Conservation (phyloP, 2,329 filamentous ascomycete species). For the Gyromitra esculenta region DNA sequence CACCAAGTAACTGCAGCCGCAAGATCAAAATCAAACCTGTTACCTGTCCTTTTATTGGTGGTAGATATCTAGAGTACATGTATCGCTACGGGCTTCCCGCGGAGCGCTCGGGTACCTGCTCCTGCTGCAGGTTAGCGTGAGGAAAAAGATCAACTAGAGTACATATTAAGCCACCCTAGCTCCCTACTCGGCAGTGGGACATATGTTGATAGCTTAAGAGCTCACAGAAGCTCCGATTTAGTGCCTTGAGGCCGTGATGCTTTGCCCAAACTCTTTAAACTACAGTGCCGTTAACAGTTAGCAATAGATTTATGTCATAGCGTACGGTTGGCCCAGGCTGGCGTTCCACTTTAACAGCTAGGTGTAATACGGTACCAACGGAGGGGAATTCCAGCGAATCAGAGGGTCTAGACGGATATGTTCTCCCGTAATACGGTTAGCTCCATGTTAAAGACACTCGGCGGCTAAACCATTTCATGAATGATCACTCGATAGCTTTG, state of each 20-base stretch:
- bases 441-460: neutral
- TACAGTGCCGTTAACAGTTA: neutral
- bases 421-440: constrained; percentile 1
- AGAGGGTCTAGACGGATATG: neutral
- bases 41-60: neutral
- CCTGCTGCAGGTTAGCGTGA: neutral
- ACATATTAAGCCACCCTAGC: neutral
- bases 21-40: neutral
- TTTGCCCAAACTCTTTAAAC: neutral
- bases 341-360: neutral
- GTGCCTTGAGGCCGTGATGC: neutral
- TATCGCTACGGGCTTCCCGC: neutral
- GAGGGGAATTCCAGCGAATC: constrained; percentile 36
- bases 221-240: neutral
- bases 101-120: neutral
- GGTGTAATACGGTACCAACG: constrained; percentile 14
- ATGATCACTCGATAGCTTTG: constrained; percentile 23
- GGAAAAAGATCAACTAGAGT: neutral
- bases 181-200: neutral
- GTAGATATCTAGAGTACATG: neutral
- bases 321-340: neutral
- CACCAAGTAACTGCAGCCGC: neutral
- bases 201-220: too few relatives aligned
- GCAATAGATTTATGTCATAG: neutral
- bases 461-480: constrained; percentile 17